Evolutionary conservation across 805 yeast species (phyloP).

Genomic region (Metschnikowia sp.): DNA sequence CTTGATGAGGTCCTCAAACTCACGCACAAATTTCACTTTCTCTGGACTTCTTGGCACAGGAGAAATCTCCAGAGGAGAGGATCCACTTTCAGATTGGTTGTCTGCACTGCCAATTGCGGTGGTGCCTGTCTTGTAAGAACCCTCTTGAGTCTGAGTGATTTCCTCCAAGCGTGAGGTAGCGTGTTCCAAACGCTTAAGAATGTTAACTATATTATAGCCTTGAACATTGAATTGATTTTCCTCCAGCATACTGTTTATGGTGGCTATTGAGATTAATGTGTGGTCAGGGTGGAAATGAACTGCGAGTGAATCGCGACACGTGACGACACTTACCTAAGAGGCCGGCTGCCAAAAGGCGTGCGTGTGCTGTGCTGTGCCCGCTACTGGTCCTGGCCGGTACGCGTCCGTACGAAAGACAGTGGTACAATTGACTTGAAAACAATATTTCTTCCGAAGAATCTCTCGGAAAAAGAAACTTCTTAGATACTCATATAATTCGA

Average conservation of each 20-base stretch:
- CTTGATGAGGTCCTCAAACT: slow-evolving; percentile 53
- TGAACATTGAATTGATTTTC: slow-evolving; percentile 55
- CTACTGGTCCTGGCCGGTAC: too few species aligned
- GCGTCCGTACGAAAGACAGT: too few species aligned
- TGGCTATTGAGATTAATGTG: background rate
- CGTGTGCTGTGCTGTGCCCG: too few species aligned
- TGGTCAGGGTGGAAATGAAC: background rate
- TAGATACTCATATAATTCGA: too few species aligned
- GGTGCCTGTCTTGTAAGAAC: slow-evolving; percentile 28
- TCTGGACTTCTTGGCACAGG: slow-evolving; percentile 18
- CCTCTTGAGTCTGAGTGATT: slow-evolving; percentile 74
- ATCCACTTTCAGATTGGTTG: background rate
- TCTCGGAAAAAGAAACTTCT: too few species aligned
- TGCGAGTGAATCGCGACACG: slow-evolving; percentile 2
- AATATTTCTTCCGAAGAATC: too few species aligned
- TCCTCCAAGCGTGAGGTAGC: slow-evolving; percentile 93
- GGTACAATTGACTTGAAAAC: too few species aligned
- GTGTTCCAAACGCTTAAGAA: slow-evolving; percentile 73
- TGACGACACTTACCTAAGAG: background rate
- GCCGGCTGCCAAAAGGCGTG: too few species aligned
- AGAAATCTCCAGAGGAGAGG: background rate
- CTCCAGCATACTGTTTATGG: slow-evolving; percentile 29
- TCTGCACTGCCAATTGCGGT: background rate
- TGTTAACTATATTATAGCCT: slow-evolving; percentile 83
- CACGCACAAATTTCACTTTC: slow-evolving; percentile 44